Conservation (phyloP, 805 yeast genomes). For the Candida orba region DNA sequence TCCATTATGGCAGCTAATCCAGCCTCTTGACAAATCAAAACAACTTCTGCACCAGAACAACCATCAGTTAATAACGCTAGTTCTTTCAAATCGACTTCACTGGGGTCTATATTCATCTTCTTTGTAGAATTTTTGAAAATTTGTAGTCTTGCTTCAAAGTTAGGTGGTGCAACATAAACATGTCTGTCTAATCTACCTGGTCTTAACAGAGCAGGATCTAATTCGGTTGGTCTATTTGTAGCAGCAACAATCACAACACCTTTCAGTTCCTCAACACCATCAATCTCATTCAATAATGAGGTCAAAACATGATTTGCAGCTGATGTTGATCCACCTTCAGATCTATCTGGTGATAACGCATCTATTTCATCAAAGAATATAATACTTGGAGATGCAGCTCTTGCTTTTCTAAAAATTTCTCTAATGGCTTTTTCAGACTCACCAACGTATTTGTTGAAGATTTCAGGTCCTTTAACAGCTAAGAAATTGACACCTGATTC, state of each 20-base stretch:
- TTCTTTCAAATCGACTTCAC: conserved; percentile 40
- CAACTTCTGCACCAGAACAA: conserved; percentile 96
- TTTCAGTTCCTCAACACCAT: conserved; percentile 91
- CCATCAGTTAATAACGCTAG: conserved; percentile 72
- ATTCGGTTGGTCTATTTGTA: conserved; percentile 89
- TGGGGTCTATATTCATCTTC: conserved; percentile 48
- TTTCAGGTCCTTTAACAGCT: conserved; percentile 96
- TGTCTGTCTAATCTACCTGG: conserved; percentile 96
- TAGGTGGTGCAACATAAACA: conserved; percentile 91
- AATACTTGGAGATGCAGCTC: conserved; percentile 92
- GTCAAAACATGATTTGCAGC: conserved; percentile 84
- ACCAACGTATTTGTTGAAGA: conserved; percentile 92
- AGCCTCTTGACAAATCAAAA: conserved; percentile 87
- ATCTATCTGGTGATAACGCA: conserved; percentile 78
- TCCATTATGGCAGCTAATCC: conserved; percentile 94
- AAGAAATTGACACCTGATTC: conserved; percentile 91
- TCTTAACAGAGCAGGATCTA: conserved; percentile 86
- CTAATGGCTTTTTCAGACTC: conserved; percentile 92
- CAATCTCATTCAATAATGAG: conserved; percentile 87
- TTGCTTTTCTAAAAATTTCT: conserved; percentile 85
- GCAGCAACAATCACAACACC: conserved; percentile 96
- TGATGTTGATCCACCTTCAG: conserved; percentile 49
- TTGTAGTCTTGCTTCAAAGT: conserved; percentile 67
- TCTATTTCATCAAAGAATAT: conserved; percentile 96
- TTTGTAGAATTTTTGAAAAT: conserved; percentile 64